Base-by-base conservation (phyloP, 108 stramenopile species). In the Discostella pseudostelligera region DNA sequence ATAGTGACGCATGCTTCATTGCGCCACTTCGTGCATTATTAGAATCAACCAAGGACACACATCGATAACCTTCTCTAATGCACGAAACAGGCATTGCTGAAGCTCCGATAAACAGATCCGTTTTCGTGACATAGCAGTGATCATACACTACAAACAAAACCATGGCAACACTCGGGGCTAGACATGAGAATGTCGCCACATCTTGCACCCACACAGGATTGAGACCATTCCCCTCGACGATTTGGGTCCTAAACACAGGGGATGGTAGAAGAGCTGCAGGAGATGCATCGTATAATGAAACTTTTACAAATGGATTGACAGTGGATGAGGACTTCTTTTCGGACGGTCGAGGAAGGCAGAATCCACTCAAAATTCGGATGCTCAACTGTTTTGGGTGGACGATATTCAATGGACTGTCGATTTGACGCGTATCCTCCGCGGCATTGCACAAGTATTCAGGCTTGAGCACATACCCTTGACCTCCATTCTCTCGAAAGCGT, bases 381-480 rank as follows among this genome's bases (percentile, higher is more conserved):
- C 63, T 86, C 73, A 93, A 73, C 13, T 66, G 58, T 61, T 78
- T 69, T 24, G 73, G 59, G 39, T 62, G 57, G 61, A 39, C 59
- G 36, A 59, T 61, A 65, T 70, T 61, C 45, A 78, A 42, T 28
- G 64, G 56, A 63, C 78, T 63, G 32, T 76, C 74, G 7, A 46
- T 43, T 19, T 37, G 21, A 28, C 54, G 59, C 42, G 50, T 70
- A 43, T 71, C 59, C n/a, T 53, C 21, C 1, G 36, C 17, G 47
- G 66, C 59, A 46, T 44, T 60, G 32, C 74, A 66, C 43, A 93
- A 46, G 46, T 76, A 64, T 64, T 75, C 67, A 11, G 97, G 97
- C 70, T 98, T 97, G 5, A 97, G 78, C 11, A 97, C 89, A 78
- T 99, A 99, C 8, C 99, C 99, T 55, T 82, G 87, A 16, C 81